Conservation (phyloP, 495 filamentous ascomycete genomes). For the Daldinia vernicosa region DNA sequence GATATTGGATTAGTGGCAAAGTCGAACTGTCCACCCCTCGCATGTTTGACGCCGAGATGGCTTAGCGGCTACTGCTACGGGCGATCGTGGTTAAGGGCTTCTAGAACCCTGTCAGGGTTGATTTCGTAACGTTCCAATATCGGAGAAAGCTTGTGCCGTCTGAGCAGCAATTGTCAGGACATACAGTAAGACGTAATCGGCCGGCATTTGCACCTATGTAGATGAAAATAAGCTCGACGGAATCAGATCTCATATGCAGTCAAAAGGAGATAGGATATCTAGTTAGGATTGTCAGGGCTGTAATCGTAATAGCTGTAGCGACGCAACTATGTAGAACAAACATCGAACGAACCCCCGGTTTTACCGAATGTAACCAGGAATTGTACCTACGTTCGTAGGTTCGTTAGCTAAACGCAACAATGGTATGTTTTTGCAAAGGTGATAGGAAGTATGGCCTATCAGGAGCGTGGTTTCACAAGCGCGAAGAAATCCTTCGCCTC, state of each 20-base stretch:
- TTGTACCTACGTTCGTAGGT: background rate
- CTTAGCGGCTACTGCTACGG: conserved; percentile 3
- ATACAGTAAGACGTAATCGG: conserved; percentile 12
- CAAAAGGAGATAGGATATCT: conserved; percentile 33
- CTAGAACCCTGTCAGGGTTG: background rate
- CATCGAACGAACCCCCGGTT: conserved; percentile 28
- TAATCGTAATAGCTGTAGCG: conserved; percentile 10
- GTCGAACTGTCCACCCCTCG: conserved; percentile 6
- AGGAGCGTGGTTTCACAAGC: conserved; percentile 24
- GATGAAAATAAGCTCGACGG: conserved; percentile 25
- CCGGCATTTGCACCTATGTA: conserved; percentile 1
- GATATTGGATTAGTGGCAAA: conserved; percentile 16
- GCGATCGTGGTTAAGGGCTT: background rate
- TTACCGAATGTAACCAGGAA: conserved; percentile 35
- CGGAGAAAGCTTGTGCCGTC: conserved; percentile 8
- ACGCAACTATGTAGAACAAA: conserved; percentile 5
- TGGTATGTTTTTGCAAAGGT: conserved; percentile 33
- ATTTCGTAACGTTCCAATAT: conserved; percentile 3
- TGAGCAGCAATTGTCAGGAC: conserved; percentile 11
- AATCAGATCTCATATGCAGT: conserved; percentile 31
- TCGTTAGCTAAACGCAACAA: background rate
- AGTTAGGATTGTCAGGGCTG: conserved; percentile 8
- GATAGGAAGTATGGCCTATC: conserved; percentile 29
- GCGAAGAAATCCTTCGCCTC: conserved; percentile 38
- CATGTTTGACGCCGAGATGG: conserved; percentile 5